Percentiles rank a stretch among this genome's conserved stretches.
phyloP scores from a whole-genome alignment of 1,284 basidiomycete species.

The Schizophyllum commune region DNA sequence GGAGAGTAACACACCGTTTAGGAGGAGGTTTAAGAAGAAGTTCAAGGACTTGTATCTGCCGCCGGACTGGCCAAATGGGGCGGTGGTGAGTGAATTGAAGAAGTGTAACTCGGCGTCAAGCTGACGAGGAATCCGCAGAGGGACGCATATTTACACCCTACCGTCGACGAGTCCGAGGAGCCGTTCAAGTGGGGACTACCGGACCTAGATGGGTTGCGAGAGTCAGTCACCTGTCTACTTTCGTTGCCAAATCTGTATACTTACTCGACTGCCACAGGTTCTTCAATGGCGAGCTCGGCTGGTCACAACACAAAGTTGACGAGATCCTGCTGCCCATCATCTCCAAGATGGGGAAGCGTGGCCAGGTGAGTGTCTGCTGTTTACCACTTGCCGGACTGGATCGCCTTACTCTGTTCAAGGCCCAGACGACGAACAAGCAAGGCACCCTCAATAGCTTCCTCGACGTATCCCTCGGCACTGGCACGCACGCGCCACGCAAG shows the following conservation, averaged over 20 bases:
- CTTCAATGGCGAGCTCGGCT: conserved; percentile 79
- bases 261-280: conserved; percentile 44
- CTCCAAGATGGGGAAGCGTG: conserved; percentile 78
- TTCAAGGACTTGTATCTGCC: conserved; percentile 79
- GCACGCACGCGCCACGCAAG: conserved; percentile 69
- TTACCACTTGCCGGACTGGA: neutral
- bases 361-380: conserved; percentile 40
- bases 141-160: conserved; percentile 89
- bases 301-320: conserved; percentile 84
- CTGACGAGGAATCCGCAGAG: conserved; percentile 37
- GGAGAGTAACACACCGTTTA: conserved; percentile 71
- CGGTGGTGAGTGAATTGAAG: conserved; percentile 52
- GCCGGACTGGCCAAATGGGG: conserved; percentile 84
- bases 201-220: conserved; percentile 84
- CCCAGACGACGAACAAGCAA: conserved; percentile 65
- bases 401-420: conserved; percentile 24
- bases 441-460: conserved; percentile 61
- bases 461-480: conserved; percentile 51
- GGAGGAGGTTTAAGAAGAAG: conserved; percentile 84
- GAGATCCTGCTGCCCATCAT: conserved; percentile 92
- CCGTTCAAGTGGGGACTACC: conserved; percentile 97
- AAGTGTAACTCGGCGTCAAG: neutral
- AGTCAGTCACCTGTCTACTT: conserved; percentile 39
- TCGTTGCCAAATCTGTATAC: neutral
- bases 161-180: conserved; percentile 87